Percentiles rank a stretch among this genome's conserved stretches.
phyloP scores from a whole-genome alignment of 805 yeast species.

The Kuraishia capsulata region DNA sequence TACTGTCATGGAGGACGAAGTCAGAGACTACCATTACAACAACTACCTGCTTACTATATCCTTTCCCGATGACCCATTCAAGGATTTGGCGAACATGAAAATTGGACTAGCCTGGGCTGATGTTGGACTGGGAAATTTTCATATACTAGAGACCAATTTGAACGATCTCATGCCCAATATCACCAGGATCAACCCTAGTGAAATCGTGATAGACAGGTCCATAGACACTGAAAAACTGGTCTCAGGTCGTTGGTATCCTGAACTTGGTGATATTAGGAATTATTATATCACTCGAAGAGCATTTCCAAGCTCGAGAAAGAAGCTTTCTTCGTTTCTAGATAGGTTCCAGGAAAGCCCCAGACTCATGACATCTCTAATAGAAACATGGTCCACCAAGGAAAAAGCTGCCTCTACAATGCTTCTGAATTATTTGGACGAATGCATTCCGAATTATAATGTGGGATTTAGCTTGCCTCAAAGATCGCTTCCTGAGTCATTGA shows the following conservation, averaged over 20 bases:
- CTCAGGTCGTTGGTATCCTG: conserved; percentile 46
- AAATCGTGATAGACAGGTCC: conserved; percentile 51
- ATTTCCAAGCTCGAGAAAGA: conserved; percentile 29
- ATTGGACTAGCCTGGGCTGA: conserved; percentile 88
- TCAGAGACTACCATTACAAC: conserved; percentile 62
- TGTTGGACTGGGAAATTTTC: conserved; percentile 72
- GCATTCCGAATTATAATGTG: conserved; percentile 59
- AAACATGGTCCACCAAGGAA: conserved; percentile 34
- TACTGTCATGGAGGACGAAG: conserved; percentile 79
- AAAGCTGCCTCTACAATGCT: conserved; percentile 53
- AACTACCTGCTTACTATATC: conserved; percentile 63
- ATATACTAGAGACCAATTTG: conserved; percentile 54
- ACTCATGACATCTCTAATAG: conserved; percentile 15
- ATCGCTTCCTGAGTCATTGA: conserved; percentile 37
- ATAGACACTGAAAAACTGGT: conserved; percentile 29
- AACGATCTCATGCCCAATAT: conserved; percentile 61
- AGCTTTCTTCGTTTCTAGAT: conserved; percentile 24
- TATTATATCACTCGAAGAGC: conserved; percentile 50
- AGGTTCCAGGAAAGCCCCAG: conserved; percentile 28
- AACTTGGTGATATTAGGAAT: conserved; percentile 46
- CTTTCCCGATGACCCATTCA: conserved; percentile 41
- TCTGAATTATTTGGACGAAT: conserved; percentile 61
- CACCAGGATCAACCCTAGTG: conserved; percentile 74
- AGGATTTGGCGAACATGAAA: conserved; percentile 25
- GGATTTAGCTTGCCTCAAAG: conserved; percentile 61